phyloP scores from a whole-genome alignment of 768 basidiomycete species.

The Tylopilus subfusipes region DNA sequence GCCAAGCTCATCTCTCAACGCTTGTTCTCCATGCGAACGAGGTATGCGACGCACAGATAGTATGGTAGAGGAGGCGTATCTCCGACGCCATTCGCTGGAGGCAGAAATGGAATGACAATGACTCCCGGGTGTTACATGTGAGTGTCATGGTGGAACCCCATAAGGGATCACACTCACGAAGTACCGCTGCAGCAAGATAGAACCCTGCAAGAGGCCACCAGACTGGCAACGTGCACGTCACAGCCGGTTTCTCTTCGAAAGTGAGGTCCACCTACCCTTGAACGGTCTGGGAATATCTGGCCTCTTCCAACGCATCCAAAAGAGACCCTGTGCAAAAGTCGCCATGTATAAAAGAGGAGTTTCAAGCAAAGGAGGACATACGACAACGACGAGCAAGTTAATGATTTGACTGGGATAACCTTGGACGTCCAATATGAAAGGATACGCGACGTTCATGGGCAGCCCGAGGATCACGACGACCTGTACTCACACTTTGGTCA shows the following conservation, averaged over 20 bases:
- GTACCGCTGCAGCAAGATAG: slow-evolving; percentile 48
- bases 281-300: slow-evolving; percentile 50
- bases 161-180: slow-evolving; percentile 37
- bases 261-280: slow-evolving; percentile 35
- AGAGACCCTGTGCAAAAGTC: slow-evolving; percentile 41
- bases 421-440: slow-evolving; percentile 57
- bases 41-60: slow-evolving; percentile 37
- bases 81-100: slow-evolving; percentile 50
- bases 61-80: slow-evolving; percentile 61
- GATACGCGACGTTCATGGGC: slow-evolving; percentile 50
- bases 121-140: slow-evolving; percentile 31
- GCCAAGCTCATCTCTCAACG: slow-evolving; percentile 28
- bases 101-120: slow-evolving; percentile 52
- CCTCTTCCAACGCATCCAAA: slow-evolving; percentile 52
- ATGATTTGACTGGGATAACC: slow-evolving; percentile 49
- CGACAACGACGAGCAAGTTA: slow-evolving; percentile 50
- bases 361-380: slow-evolving; percentile 31
- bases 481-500: slow-evolving; percentile 24
- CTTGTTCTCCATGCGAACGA: slow-evolving; percentile 28
- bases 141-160: slow-evolving; percentile 6
- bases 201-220: slow-evolving; percentile 56
- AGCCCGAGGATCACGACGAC: slow-evolving; percentile 52
- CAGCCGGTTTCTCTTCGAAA: neutral
- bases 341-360: slow-evolving; percentile 4
- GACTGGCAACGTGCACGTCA: slow-evolving; percentile 30